Conservation (phyloP, 2,329 filamentous ascomycete species). For the Alternaria longipes region DNA sequence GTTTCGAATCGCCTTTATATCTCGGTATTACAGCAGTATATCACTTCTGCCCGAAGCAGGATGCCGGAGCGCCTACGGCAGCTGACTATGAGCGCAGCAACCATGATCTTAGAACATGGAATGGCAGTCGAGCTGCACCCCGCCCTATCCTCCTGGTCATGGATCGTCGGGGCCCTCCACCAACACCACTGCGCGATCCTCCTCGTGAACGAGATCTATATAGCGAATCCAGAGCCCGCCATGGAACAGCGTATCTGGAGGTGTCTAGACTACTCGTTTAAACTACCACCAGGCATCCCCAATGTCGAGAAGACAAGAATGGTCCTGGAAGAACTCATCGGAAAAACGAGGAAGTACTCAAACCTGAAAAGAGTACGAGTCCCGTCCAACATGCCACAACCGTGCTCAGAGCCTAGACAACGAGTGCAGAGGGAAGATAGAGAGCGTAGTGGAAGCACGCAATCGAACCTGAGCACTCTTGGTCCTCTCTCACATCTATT, state of each 20-base stretch:
- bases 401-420: slow-evolving; percentile 39
- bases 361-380: slow-evolving; percentile 66
- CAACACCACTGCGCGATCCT: slow-evolving; percentile 77
- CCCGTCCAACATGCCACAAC: slow-evolving; percentile 56
- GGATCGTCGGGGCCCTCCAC: slow-evolving; percentile 76
- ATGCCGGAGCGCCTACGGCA: slow-evolving; percentile 71
- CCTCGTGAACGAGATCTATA: slow-evolving; percentile 72
- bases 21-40: slow-evolving; percentile 74
- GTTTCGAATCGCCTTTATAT: slow-evolving; percentile 70
- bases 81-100: slow-evolving; percentile 70
- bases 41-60: slow-evolving; percentile 57
- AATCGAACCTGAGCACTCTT: slow-evolving; percentile 4
- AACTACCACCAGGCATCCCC: slow-evolving; percentile 62
- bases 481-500: slow-evolving; percentile 5
- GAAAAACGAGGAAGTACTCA: slow-evolving; percentile 68
- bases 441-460: slow-evolving; percentile 14
- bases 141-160: slow-evolving; percentile 67
- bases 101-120: slow-evolving; percentile 63
- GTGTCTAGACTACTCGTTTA: slow-evolving; percentile 77
- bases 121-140: slow-evolving; percentile 64
- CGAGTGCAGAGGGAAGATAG: slow-evolving; percentile 12
- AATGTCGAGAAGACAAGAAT: slow-evolving; percentile 67
- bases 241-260: slow-evolving; percentile 74
- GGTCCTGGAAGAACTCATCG: slow-evolving; percentile 70
- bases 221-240: slow-evolving; percentile 62